Evolutionary conservation across 257 asterid species (phyloP), one percentile per base, ranked within the genome.

Genomic region (Ballota nigra): DNA sequence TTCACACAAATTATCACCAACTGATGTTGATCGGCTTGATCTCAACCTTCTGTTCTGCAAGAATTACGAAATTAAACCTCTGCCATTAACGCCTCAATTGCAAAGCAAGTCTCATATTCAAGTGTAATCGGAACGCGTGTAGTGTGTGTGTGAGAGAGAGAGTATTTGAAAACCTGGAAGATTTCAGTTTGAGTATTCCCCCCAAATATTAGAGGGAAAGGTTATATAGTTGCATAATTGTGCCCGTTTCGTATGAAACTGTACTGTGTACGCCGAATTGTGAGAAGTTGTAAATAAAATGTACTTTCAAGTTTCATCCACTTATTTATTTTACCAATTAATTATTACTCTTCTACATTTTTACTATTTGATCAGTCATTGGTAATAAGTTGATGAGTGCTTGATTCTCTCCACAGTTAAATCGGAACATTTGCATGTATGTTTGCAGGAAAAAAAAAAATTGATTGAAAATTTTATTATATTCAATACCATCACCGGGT

Each of bases 171-270:
- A 29, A 29, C 4, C 43, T 56, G 53, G 69, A 59, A 49, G 45
- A 23, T 31, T 56, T 45, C 67, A 67, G 34, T 6, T 43, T 43
- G 52, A 62, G 43, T 0, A 61, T 56, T 38, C 79, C 83, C 77
- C 79, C 83, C 77, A 33, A 43, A 69, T 33, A 24, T 26, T 38
- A 60, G 23, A 70, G 53, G 18, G 13, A n/a, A 26, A 24, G 1
- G 4, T 18, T 18, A 52, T 52, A 52, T 52, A 52, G 59, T 8
- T 49, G 56, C 22, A 2, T 5, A 19, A 52, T 16, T 51, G 29
- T 20, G 58, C 26, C n/a, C 11, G 13, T 41, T 1, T 1, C 9
- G 43, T 6, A n/a, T n/a, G n/a, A n/a, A n/a, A n/a, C n/a, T n/a
- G n/a, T n/a, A n/a, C n/a, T n/a, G n/a, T n/a, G n/a, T n/a, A n/a